A percentile compares a stretch with the other conserved stretches of the same genome.
Evolutionary conservation across 169 alveolate genomes (phyloP).

Genomic region (Cryptosporidium sp.): DNA sequence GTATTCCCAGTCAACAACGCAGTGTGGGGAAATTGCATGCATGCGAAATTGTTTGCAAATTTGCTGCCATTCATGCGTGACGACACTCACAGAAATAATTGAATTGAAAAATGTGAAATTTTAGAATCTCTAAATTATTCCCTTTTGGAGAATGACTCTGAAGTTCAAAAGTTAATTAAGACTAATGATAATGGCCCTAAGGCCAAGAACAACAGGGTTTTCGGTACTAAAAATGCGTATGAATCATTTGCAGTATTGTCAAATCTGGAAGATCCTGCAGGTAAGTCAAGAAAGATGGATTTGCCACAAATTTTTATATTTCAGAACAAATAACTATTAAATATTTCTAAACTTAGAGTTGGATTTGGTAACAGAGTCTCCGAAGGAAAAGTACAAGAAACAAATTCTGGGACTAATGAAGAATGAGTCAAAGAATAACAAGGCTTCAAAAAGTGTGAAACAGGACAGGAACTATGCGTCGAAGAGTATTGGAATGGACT

Average conservation of each 20-base stretch:
- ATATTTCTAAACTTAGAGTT: slow-evolving; percentile 6
- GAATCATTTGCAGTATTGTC: slow-evolving; percentile 52
- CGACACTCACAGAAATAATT: background rate
- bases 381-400: slow-evolving; percentile 31
- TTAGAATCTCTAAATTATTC: slow-evolving; percentile 65
- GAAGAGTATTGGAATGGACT: slow-evolving; percentile 38
- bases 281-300: slow-evolving; percentile 1
- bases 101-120: slow-evolving; percentile 17
- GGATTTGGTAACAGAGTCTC: slow-evolving; percentile 21
- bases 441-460: background rate
- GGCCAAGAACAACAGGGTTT: background rate
- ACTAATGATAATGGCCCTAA: background rate
- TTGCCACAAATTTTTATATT: background rate
- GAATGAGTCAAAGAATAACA: background rate
- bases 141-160: slow-evolving; percentile 41
- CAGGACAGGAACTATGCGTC: background rate
- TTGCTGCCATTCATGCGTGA: background rate
- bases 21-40: slow-evolving; percentile 30
- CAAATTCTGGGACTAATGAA: slow-evolving; percentile 30
- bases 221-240: slow-evolving; percentile 27
- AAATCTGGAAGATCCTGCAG: slow-evolving; percentile 66
- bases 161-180: background rate
- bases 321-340: background rate
- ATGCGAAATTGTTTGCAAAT: slow-evolving; percentile 10
- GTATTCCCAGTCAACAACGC: background rate